A percentile compares a stretch with the other conserved stretches of the same genome.
phyloP scores from a whole-genome alignment of 768 basidiomycete genomes.

The Boletus rubropictus region DNA sequence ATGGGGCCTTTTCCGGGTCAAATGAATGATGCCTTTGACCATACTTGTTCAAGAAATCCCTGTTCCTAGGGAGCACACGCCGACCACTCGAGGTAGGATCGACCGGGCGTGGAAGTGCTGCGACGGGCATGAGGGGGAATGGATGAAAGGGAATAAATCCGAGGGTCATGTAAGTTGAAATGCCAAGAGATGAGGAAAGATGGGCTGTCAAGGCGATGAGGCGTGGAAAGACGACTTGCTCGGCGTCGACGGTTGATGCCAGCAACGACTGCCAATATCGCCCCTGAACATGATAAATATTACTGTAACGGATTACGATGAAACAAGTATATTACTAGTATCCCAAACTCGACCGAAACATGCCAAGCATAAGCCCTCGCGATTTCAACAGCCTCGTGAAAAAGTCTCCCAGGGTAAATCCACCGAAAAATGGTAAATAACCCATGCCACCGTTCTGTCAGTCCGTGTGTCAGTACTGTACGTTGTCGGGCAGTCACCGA shows the following conservation, averaged over 20 bases:
- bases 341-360: slow-evolving; percentile 26
- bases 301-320: slow-evolving; percentile 5
- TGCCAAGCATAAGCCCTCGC: slow-evolving; percentile 23
- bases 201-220: slow-evolving; percentile 1
- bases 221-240: slow-evolving; percentile 11
- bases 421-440: slow-evolving; percentile 40
- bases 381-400: slow-evolving; percentile 39
- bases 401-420: slow-evolving; percentile 42
- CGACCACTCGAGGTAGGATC: slow-evolving; percentile 25
- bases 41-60: slow-evolving; percentile 56
- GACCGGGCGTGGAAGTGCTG: slow-evolving; percentile 13
- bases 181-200: neutral
- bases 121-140: slow-evolving; percentile 22
- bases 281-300: slow-evolving; percentile 5
- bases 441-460: slow-evolving; percentile 36
- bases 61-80: slow-evolving; percentile 33
- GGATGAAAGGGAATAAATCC: slow-evolving; percentile 11
- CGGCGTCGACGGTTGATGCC: neutral
- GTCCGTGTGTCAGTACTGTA: slow-evolving; percentile 1
- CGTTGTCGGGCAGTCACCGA: neutral
- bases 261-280: neutral
- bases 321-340: slow-evolving; percentile 21
- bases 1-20: slow-evolving; percentile 72
- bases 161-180: slow-evolving; percentile 2
- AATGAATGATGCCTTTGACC: slow-evolving; percentile 64